Conservation (phyloP, 1,284 basidiomycete species). For the Ceratobasidium sp. region DNA sequence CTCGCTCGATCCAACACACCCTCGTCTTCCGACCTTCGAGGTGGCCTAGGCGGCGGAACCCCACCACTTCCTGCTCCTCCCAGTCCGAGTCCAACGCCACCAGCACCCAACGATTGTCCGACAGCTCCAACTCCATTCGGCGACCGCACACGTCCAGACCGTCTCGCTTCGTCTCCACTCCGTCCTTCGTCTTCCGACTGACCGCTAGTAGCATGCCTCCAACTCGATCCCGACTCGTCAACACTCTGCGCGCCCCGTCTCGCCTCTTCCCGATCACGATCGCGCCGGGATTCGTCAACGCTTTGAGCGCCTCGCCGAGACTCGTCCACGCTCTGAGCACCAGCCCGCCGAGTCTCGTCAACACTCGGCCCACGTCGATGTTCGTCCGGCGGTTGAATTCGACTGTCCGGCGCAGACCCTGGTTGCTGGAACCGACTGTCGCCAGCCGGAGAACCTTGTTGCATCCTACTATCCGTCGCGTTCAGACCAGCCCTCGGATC, state of each 20-base stretch:
- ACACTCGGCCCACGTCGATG: not conserved
- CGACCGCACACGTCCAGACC: not conserved
- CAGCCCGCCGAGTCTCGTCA: too few species aligned
- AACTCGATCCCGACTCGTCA: slow-evolving; percentile 24
- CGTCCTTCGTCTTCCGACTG: slow-evolving; percentile 28
- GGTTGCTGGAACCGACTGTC: too few species aligned
- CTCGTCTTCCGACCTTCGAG: slow-evolving; percentile 32
- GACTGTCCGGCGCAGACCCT: too few species aligned
- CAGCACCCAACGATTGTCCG: not conserved
- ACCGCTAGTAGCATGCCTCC: not conserved
- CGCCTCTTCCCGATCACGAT: slow-evolving; percentile 7
- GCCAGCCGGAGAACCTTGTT: too few species aligned
- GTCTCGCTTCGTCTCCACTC: slow-evolving; percentile 9
- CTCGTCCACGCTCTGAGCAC: not conserved
- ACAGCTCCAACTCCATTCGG: not conserved
- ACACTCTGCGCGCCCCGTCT: slow-evolving; percentile 35
- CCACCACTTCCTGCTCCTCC: not conserved
- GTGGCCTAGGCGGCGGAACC: slow-evolving; percentile 31
- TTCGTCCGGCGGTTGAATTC: not conserved
- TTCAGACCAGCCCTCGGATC: not conserved
- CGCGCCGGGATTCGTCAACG: slow-evolving; percentile 25
- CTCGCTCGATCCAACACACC: slow-evolving; percentile 1
- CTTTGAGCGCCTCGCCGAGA: slow-evolving; percentile 19
- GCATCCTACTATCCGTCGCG: not conserved
- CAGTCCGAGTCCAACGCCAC: not conserved